A percentile compares a stretch with the other conserved stretches of the same genome.
phyloP scores from a whole-genome alignment of 257 asterid species.

The Nicotiana undulata region DNA sequence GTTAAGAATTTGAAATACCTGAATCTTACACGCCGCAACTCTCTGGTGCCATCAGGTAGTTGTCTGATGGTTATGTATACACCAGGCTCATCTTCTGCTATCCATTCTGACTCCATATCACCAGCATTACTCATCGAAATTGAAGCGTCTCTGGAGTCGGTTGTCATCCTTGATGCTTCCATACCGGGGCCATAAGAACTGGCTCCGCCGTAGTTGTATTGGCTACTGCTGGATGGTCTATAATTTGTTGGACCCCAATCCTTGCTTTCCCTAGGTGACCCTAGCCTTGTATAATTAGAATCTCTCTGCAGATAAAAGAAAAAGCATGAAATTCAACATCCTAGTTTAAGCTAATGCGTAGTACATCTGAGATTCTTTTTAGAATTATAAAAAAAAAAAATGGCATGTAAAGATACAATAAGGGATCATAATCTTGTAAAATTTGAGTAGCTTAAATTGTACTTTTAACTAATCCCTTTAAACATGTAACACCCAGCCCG shows the following conservation, averaged over 20 bases:
- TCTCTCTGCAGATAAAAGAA: slow-evolving; percentile 60
- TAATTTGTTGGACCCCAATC: slow-evolving; percentile 68
- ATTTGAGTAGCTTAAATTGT: not conserved
- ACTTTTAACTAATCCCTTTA: not conserved
- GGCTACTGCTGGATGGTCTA: slow-evolving; percentile 14
- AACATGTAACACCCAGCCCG: no score
- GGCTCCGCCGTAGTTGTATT: slow-evolving; percentile 2
- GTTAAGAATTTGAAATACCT: slow-evolving; percentile 39
- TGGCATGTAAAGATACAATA: not conserved
- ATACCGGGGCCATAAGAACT: slow-evolving; percentile 14
- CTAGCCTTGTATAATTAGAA: slow-evolving; percentile 70
- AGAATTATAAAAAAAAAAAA: not conserved
- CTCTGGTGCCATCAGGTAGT: slow-evolving; percentile 80
- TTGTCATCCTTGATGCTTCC: slow-evolving; percentile 82
- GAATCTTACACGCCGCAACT: slow-evolving; percentile 93
- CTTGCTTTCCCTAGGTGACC: slow-evolving; percentile 74
- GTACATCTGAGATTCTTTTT: not conserved
- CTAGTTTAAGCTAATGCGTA: not conserved
- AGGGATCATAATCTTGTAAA: not conserved
- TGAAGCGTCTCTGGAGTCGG: slow-evolving; percentile 78
- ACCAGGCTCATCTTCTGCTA: slow-evolving; percentile 91
- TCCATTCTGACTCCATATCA: slow-evolving; percentile 88
- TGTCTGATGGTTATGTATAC: slow-evolving; percentile 89
- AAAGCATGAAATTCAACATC: not conserved
- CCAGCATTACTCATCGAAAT: slow-evolving; percentile 87